Percentiles rank a stretch among this genome's conserved stretches.
Conservation (phyloP, 176 grass and related monocot species). For the Eremochloa ophiuroides region DNA sequence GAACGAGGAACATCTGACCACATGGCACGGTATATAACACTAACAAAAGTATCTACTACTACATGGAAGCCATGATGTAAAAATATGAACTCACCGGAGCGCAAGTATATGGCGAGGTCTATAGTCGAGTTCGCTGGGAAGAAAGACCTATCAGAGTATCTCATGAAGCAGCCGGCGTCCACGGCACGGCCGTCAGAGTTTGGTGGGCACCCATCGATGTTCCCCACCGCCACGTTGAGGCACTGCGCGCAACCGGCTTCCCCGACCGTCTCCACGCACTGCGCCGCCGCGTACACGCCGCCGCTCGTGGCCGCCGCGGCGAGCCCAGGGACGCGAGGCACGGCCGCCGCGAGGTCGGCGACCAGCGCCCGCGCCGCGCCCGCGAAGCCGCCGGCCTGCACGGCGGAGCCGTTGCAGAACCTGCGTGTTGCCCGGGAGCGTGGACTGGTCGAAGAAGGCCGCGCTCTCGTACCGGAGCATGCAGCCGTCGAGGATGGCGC, state of each 20-base stretch:
- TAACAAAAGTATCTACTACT: background rate
- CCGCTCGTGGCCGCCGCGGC: slow-evolving; percentile 39
- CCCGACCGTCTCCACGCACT: slow-evolving; percentile 68
- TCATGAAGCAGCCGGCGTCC: slow-evolving; percentile 84
- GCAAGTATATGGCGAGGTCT: slow-evolving; percentile 52
- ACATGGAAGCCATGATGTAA: background rate
- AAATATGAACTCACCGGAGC: slow-evolving; percentile 49
- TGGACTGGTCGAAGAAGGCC: slow-evolving; percentile 64
- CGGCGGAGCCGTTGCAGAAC: slow-evolving; percentile 41
- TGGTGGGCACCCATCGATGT: slow-evolving; percentile 63
- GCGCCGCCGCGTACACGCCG: slow-evolving; percentile 59
- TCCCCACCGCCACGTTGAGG: slow-evolving; percentile 42
- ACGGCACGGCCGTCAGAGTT: slow-evolving; percentile 53
- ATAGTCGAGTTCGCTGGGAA: slow-evolving; percentile 63
- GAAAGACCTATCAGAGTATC: slow-evolving; percentile 65
- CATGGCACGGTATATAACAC: background rate
- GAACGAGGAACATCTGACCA: background rate
- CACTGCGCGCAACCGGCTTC: slow-evolving; percentile 47
- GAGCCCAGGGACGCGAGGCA: slow-evolving; percentile 32
- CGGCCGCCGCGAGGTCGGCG: slow-evolving; percentile 37
- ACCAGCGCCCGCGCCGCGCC: slow-evolving; percentile 36
- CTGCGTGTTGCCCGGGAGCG: slow-evolving; percentile 44
- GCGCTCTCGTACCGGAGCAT: slow-evolving; percentile 66
- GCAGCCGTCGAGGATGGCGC: slow-evolving; percentile 78
- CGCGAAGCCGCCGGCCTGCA: slow-evolving; percentile 9